A percentile compares a stretch with the other conserved stretches of the same genome.
These are phyloP conservation scores for Pseudoturritis turrita DNA, from an alignment of 345 rosid species.

Conservation along the genomic window DNA sequence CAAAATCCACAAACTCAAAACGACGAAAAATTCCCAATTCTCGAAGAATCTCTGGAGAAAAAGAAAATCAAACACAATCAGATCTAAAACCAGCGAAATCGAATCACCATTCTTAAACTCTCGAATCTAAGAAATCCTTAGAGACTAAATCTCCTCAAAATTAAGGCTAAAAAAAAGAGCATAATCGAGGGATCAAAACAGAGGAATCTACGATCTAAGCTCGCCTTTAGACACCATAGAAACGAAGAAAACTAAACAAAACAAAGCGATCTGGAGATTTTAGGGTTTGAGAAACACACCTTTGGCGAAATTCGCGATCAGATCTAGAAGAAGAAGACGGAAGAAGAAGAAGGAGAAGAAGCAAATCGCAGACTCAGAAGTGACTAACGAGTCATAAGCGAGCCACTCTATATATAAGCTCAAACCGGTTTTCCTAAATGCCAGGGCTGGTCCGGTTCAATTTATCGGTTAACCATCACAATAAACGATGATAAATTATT, in stretches of 20 bases:
- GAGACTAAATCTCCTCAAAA: background rate
- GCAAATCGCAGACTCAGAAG: conserved; percentile 11
- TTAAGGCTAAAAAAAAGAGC: background rate
- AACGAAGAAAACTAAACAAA: background rate
- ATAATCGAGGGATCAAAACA: background rate
- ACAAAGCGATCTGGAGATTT: conserved; percentile 1
- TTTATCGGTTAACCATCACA: background rate
- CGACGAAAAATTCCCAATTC: background rate
- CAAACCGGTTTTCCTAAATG: conserved; percentile 1
- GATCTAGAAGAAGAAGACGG: conserved; percentile 23
- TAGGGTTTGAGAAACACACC: conserved; percentile 7
- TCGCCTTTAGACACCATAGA: background rate
- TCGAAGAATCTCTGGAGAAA: background rate
- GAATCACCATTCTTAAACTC: background rate
- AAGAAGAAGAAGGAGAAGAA: conserved; percentile 9
- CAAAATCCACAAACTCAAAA: background rate
- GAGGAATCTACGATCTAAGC: background rate
- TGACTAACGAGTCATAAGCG: conserved; percentile 17
- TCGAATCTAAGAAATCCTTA: background rate
- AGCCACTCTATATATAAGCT: conserved; percentile 11
- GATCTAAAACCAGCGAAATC: conserved; percentile 13
- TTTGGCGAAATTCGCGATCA: conserved; percentile 13
- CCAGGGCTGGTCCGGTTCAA: conserved; percentile 10
- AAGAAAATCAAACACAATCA: background rate
- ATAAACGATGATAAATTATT: background rate